Base-by-base conservation (phyloP, 352 stramenopile species). In the Globisporangium perplexum region DNA sequence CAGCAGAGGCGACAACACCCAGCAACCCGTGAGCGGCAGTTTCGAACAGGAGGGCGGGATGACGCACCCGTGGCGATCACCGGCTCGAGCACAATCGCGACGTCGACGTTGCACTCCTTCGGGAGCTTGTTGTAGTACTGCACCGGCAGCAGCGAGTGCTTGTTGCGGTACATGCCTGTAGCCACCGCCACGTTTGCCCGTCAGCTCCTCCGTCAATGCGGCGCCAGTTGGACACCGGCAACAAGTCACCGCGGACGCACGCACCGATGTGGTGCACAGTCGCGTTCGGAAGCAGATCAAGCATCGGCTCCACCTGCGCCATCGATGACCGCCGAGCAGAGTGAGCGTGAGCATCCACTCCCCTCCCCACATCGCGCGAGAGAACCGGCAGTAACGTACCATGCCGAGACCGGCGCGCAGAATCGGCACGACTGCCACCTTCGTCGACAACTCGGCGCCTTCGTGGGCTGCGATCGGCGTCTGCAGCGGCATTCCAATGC, bases 41-140 rank as follows among this genome's bases (percentile, higher is more conserved):
- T 5, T 11, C 11, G 18, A 17, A 5, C n/a, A 43, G n/a, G 12
- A 15, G 14, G n/a, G 39, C 30, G 18, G 36, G 20, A 35, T 11
- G 14, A 23, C n/a, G 50, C 62, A 91, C 84, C 84, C 22, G 94
- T 98, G 12, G 93, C 93, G 66, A 99, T 98, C 46, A 98, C 79
- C 18, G 96, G 96, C 72, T 99, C 97, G 31, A 99, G 69, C 24
- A 99, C 77, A 58, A 98, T 98, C 10, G 97, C 96, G 35, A 96
- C 85, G 53, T 98, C 89, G 17, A 79, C 70, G 38, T 89, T 78
- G 70, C 93, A 97, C 60, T 96, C 78, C 54, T 97, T 97, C 3
- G 97, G 97, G 3, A 99, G 74, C 60, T 97, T 96, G 83, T 99
- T 99, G 77, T 99, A 99, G 80, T 99, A 99, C 62, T 98, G 92